These are phyloP conservation scores for Alternaria solani DNA, from an alignment of 2,329 filamentous ascomycete genomes.

Conservation along the genomic window DNA sequence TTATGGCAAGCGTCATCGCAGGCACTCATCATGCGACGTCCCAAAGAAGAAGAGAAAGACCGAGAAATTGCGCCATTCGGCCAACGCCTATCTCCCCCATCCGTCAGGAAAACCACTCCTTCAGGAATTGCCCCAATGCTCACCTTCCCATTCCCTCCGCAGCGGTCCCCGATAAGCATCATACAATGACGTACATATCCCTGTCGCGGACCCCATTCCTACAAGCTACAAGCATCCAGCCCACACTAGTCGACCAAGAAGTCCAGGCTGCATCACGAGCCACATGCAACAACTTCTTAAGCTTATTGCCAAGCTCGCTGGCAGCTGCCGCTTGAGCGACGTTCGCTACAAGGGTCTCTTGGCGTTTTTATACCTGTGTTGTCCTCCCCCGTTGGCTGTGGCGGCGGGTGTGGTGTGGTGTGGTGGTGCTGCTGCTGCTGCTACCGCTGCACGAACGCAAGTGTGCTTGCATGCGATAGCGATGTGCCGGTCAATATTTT, in stretches of 20 bases:
- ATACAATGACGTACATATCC: constrained; percentile 1
- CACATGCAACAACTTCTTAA: constrained; percentile 4
- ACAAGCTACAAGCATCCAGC: background rate
- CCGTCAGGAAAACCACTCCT: background rate
- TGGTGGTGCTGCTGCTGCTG: no score
- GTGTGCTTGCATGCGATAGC: background rate
- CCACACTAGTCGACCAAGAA: background rate
- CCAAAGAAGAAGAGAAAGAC: background rate
- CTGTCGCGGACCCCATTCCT: background rate
- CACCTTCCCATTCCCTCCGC: background rate
- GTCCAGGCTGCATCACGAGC: background rate
- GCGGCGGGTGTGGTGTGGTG: background rate
- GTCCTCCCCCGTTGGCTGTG: background rate
- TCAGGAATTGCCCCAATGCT: background rate
- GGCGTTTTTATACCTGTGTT: background rate
- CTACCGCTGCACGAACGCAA: background rate
- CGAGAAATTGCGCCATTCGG: background rate
- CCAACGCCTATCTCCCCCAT: background rate
- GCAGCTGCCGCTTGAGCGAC: background rate
- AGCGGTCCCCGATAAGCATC: background rate
- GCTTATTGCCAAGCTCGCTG: constrained; percentile 4
- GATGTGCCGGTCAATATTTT: background rate
- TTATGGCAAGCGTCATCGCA: background rate
- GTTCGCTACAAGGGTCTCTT: background rate
- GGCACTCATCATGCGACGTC: background rate